phyloP scores from a whole-genome alignment of 495 filamentous ascomycete species.

The Penicillium pulvis region DNA sequence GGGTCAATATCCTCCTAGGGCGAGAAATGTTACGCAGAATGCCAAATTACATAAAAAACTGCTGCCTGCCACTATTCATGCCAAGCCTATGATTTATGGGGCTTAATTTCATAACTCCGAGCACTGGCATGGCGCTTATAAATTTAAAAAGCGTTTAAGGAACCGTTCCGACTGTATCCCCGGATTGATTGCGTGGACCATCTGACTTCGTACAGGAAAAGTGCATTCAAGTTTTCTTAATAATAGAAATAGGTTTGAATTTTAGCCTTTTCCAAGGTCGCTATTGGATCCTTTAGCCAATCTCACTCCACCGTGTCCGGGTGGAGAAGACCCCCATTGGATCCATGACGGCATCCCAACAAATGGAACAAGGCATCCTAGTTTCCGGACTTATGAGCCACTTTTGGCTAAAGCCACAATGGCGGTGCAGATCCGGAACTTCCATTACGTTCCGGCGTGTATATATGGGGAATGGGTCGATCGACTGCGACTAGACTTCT shows the following conservation, averaged over 20 bases:
- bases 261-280: background rate
- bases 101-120: background rate
- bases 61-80: background rate
- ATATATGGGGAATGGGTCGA: constrained; percentile 3
- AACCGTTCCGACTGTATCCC: background rate
- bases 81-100: background rate
- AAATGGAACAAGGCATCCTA: background rate
- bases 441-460: background rate
- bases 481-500: background rate
- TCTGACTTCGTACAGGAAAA: background rate
- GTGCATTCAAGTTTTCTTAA: background rate
- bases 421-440: background rate
- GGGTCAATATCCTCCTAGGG: background rate
- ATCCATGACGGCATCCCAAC: constrained; percentile 10
- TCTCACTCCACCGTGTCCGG: background rate
- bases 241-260: background rate
- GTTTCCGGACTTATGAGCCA: constrained; percentile 1
- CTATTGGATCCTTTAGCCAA: background rate
- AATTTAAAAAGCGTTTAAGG: background rate
- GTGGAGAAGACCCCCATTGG: background rate
- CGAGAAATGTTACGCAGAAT: background rate
- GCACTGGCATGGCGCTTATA: background rate
- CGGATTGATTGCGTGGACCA: background rate
- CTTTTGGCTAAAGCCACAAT: background rate
- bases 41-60: background rate